A percentile compares a stretch with the other conserved stretches of the same genome.
Conservation (phyloP, 2,329 filamentous ascomycete genomes). For the Penicillium concentricum region DNA sequence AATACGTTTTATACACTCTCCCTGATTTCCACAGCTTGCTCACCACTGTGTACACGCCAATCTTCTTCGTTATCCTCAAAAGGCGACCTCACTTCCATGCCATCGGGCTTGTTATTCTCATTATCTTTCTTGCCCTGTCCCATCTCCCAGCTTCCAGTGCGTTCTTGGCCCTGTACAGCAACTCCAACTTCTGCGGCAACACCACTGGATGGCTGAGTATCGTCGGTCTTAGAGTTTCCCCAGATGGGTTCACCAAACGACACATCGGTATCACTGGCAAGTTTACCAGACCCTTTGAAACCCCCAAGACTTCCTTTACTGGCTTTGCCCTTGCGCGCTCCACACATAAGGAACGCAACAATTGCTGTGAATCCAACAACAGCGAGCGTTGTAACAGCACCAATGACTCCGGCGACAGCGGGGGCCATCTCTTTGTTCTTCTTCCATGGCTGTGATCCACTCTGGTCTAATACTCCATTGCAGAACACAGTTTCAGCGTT, state of each 20-base stretch:
- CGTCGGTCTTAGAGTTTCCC: conserved; percentile 36
- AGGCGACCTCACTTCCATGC: conserved; percentile 29
- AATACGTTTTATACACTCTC: conserved; percentile 45
- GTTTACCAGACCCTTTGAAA: conserved; percentile 56
- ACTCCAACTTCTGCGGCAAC: conserved; percentile 15
- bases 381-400: conserved; percentile 53
- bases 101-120: conserved; percentile 11
- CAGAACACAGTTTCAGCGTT: conserved; percentile 52
- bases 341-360: conserved; percentile 44
- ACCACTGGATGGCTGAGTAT: conserved; percentile 26
- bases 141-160: conserved; percentile 60
- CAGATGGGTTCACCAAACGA: conserved; percentile 43
- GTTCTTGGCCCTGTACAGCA: conserved; percentile 48
- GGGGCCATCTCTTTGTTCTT: conserved; percentile 38
- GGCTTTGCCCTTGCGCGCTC: conserved; percentile 43
- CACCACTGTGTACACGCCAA: conserved; percentile 36
- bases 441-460: background rate
- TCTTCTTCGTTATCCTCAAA: conserved; percentile 47
- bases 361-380: conserved; percentile 45
- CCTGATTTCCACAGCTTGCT: conserved; percentile 46
- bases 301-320: conserved; percentile 48
- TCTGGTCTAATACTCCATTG: conserved; percentile 37
- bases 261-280: conserved; percentile 56
- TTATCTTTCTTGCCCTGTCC: conserved; percentile 34
- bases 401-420: conserved; percentile 56